phyloP scores from a whole-genome alignment of 257 asterid species.

The Solanum pinnatisectum region DNA sequence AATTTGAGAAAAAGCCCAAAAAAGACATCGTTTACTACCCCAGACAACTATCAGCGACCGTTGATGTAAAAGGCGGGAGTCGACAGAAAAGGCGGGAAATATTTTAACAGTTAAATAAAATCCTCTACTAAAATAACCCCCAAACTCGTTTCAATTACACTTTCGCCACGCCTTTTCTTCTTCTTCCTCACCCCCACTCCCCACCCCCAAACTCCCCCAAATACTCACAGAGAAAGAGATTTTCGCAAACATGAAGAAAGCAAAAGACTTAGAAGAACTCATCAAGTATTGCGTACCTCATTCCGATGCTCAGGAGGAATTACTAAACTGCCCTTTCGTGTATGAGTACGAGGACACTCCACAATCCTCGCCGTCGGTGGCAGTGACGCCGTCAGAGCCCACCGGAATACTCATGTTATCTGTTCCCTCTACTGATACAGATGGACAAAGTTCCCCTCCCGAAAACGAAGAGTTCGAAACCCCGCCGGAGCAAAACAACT shows the following conservation, averaged over 20 bases:
- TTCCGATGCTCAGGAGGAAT: conserved; percentile 20
- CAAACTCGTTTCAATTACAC: not conserved
- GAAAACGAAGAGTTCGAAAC: conserved; percentile 25
- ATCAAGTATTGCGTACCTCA: conserved; percentile 7
- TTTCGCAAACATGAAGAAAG: not conserved
- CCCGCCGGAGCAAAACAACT: conserved; percentile 28
- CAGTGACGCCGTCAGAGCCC: conserved; percentile 10
- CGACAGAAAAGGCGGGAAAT: not conserved
- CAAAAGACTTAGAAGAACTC: not conserved
- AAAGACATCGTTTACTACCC: not conserved
- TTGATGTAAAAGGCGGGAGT: not conserved
- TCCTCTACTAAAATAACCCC: not conserved
- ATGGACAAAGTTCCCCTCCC: not conserved
- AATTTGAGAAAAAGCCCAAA: not conserved
- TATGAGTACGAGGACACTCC: conserved; percentile 18
- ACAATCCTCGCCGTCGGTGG: not conserved
- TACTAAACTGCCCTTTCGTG: conserved; percentile 15
- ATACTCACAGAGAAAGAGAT: not conserved
- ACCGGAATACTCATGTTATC: conserved; percentile 23
- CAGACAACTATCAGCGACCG: not conserved
- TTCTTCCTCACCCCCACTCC: not conserved
- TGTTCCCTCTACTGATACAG: conserved; percentile 10
- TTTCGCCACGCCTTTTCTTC: too few relatives aligned
- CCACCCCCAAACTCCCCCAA: not conserved
- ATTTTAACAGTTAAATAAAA: not conserved